Base-by-base conservation (phyloP, 2,329 filamentous ascomycete species). In the Hymenoscyphus fructigenus region DNA sequence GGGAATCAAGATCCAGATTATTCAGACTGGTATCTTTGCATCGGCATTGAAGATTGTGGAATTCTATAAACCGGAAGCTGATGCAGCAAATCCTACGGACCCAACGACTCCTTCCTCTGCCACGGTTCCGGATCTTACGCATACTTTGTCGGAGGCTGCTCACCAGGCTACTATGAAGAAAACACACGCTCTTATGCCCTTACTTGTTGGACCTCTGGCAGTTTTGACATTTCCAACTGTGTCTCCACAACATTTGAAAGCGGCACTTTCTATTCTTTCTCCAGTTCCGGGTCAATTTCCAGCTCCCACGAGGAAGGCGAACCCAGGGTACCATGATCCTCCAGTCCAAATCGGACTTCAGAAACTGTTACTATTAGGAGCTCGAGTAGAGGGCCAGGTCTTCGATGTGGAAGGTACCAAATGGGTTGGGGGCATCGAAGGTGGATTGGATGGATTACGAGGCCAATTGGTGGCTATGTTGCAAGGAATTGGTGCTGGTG, bases 21-120 rank as follows among this genome's bases (percentile, higher is more conserved):
- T 99, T 63, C 90, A 95, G 75, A 95, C 92, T 15, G 91, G 91
- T 74, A 96, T 99, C 75, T 92, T 99, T 76, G 88, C 89, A 70
- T 87, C 91, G 20, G 93, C 94, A 1, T 81, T 98, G 67, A 89
- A 90, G 70, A 86, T 98, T 60, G 88, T 93, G 67, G 94, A 98
- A 75, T 96, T 93, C 79, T 96, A 86, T 75, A 85, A 85, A 75
- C 84, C 82, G 68, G 78, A 78, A 47, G 76, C 70, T 3, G 77
- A 80, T 20, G n/a, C 61, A 36, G 34, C 67, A 12, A 65, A 70
- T 62, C 66, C 69, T 14, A 70, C 61, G 32, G 59, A 71, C 58
- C 67, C 70, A 38, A 47, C 66, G 47, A 68, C 63, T 62, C 72
- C 65, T 66, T 72, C 61, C 3, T 70, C 69, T 65, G 68, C 61